Percentiles rank a stretch among this genome's conserved stretches.
phyloP scores from a whole-genome alignment of 225 moss, liverwort and hornwort species.

The Bryoerythrophyllum caledonicum region DNA sequence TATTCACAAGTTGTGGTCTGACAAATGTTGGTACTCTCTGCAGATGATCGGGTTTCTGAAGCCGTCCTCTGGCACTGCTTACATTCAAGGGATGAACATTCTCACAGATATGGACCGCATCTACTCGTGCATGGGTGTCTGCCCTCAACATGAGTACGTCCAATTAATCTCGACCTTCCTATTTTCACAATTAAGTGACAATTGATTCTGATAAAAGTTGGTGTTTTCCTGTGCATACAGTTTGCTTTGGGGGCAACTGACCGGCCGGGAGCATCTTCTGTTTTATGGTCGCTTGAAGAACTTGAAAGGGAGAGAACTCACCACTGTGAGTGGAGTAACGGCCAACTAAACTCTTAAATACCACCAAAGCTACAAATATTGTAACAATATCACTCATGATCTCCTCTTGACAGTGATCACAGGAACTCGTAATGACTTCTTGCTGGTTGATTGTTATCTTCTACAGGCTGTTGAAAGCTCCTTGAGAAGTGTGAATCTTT shows the following conservation, averaged over 20 bases:
- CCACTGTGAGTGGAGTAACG: slow-evolving; percentile 31
- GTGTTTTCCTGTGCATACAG: slow-evolving; percentile 30
- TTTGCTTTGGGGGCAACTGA: slow-evolving; percentile 70
- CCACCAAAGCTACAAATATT: too few species aligned
- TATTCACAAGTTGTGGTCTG: neutral
- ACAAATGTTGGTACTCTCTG: slow-evolving; percentile 9
- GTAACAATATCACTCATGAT: too few species aligned
- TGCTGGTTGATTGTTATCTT: neutral
- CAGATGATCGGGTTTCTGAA: slow-evolving; percentile 85
- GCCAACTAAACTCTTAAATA: too few species aligned
- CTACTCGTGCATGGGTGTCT: slow-evolving; percentile 84
- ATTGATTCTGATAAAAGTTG: neutral
- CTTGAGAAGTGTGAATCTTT: slow-evolving; percentile 72
- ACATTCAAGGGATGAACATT: slow-evolving; percentile 69
- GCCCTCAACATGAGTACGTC: slow-evolving; percentile 83
- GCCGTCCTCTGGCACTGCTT: slow-evolving; percentile 77
- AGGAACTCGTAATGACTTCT: neutral
- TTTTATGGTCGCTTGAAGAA: slow-evolving; percentile 85
- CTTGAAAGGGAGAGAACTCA: slow-evolving; percentile 61
- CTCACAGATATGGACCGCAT: slow-evolving; percentile 59
- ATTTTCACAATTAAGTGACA: too few species aligned
- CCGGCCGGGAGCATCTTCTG: slow-evolving; percentile 72
- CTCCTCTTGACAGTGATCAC: neutral
- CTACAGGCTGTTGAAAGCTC: slow-evolving; percentile 75
- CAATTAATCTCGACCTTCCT: neutral